phyloP scores from a whole-genome alignment of 495 filamentous ascomycete species.

The Daldinia grandis region DNA sequence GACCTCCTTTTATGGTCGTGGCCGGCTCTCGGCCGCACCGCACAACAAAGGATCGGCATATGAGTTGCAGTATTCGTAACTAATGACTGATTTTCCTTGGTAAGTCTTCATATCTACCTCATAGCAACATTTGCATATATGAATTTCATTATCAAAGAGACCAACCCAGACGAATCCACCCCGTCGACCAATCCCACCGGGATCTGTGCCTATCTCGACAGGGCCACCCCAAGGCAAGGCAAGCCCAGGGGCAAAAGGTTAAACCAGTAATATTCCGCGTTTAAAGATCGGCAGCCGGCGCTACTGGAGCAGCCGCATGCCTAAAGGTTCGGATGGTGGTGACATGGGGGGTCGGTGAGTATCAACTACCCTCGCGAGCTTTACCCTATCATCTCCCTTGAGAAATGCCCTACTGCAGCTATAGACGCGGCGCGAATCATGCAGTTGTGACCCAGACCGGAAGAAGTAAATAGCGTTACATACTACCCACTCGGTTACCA shows the following conservation, averaged over 20 bases:
- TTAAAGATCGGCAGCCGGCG: constrained; percentile 36
- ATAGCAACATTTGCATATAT: constrained; percentile 31
- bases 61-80: constrained; percentile 29
- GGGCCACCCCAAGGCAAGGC: constrained; percentile 16
- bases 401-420: constrained; percentile 29
- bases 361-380: constrained; percentile 24
- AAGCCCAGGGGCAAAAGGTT: constrained; percentile 20
- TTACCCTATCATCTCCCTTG: constrained; percentile 24
- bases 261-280: constrained; percentile 20
- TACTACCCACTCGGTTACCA: constrained; percentile 25
- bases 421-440: constrained; percentile 34
- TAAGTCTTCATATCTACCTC: constrained; percentile 19
- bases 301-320: constrained; percentile 40
- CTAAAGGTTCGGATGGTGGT: constrained; percentile 30
- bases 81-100: constrained; percentile 22
- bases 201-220: constrained; percentile 26
- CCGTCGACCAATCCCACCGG: constrained; percentile 34
- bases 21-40: constrained; percentile 1
- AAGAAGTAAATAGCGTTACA: constrained; percentile 36
- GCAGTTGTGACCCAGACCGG: constrained; percentile 28
- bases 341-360: constrained; percentile 31
- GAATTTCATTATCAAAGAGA: constrained; percentile 33
- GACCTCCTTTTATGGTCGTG: constrained; percentile 31
- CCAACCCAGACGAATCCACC: constrained; percentile 26
- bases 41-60: constrained; percentile 34